Evolutionary conservation across 2,329 filamentous ascomycete genomes (phyloP), one percentile per base, ranked within the genome.

Genomic region (Neurospora sp.): DNA sequence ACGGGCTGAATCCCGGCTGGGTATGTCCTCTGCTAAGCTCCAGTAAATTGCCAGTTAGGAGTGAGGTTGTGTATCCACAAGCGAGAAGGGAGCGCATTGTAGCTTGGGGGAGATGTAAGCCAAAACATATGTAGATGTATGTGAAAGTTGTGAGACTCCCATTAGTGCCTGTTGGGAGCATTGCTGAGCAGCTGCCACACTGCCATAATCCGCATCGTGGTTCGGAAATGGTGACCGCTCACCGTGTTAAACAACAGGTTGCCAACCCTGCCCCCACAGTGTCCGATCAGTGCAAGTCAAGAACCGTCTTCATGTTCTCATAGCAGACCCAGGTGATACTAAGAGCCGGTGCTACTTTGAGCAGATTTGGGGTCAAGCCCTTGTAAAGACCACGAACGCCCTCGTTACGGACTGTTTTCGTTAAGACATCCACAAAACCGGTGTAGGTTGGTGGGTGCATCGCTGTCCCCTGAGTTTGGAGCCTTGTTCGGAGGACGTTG

Each of bases 241-340:
- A 36, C 8, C 6, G 23, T 28, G 28, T 62, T n/a, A 8, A 17
- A 33, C 4, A 62, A 62, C 15, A 36, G 28, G 8, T 33, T 36
- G 28, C 23, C 52, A 62, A 17, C 23, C 52, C 6, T 62, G 12
- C 11, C 52, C 28, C 52, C 23, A 28, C 68, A 62, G 12, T 62
- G 28, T 62, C 6, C 52, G 15, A 65, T 75, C 77, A 84, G 73
- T 84, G 83, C 75, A 89, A 77, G 15, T 83, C 80, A 74, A 97
- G 83, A 40, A 91, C 78, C 75, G 85, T 87, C 84, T 97, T 97
- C 69, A 92, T 89, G 77, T 96, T 96, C 82, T 97, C 93, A 78
- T 97, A 97, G 71, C 96, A 91, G 76, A 97, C 88, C 84, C 96
- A 97, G 69, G 93, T 94, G 78, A 99, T 98, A 76, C 93, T 97